Base-by-base conservation (phyloP, 768 basidiomycete genomes). In the Macrolepiota dolichaula region DNA sequence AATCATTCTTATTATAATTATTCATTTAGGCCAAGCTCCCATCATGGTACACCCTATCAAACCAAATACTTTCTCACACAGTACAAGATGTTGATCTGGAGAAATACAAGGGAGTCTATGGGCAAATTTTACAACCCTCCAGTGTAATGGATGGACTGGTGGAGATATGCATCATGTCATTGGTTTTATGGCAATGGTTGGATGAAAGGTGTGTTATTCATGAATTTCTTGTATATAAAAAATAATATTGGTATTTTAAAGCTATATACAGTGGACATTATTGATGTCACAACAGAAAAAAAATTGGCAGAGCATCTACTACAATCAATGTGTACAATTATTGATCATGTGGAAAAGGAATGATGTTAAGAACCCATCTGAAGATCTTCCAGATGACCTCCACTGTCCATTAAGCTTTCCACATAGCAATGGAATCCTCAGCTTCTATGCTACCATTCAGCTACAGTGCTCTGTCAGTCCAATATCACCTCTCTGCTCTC, bases 81-180 rank as follows among this genome's bases (percentile, higher is more conserved):
- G 57, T 68, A 7, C 58, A 57, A 1, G 22, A 66, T n/a, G 29
- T 51, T 1, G 46, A 57, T 4, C 22, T 55, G 1, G 37, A 56
- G 17, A 54, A 1, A 51, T 65, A 11, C 38, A 40, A 40, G 38
- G 38, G 17, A 11, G 17, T 10, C 38, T 12, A 40, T 12, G 17
- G 12, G 17, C 17, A 2, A 40, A 17, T 32, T 32, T 32, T 7
- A 68, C 36, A 4, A 75, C 71, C 0, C n/a, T 73, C n/a, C 73
- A 76, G 61, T 63, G 55, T 27, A 73, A 76, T 68, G 73, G 76
- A 42, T 77, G 75, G 76, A 71, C 70, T 4, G 76, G 73, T 0
- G 15, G 64, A 19, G 75, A 77, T 55, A 27, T 62, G 46, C 72
- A 71, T 49, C 75, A 75, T 63, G 40, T 70, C 17, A 42, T 75